Conservation (phyloP, 2,329 filamentous ascomycete genomes). For the Byssoonygena ceratinophila region DNA sequence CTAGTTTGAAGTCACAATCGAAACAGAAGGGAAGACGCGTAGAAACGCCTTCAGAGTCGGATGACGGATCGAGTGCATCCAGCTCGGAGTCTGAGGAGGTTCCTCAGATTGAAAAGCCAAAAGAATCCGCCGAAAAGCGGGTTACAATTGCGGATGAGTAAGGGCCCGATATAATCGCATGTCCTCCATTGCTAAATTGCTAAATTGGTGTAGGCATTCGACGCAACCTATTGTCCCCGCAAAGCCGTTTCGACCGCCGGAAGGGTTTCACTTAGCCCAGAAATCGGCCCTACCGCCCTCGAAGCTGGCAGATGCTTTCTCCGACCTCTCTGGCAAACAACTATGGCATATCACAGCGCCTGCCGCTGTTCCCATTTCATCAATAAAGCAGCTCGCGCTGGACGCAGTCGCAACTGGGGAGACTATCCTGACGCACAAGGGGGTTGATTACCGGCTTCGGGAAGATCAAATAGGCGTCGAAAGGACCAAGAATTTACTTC, state of each 20-base stretch:
- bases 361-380: conserved; percentile 34
- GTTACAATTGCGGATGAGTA: conserved; percentile 14
- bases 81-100: conserved; percentile 9
- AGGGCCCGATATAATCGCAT: neutral
- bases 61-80: neutral
- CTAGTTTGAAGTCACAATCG: conserved; percentile 17
- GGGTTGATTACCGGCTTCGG: conserved; percentile 34
- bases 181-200: neutral
- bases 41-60: neutral
- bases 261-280: conserved; percentile 34
- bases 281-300: conserved; percentile 25
- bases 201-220: neutral
- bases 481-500: conserved; percentile 27
- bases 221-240: conserved; percentile 11
- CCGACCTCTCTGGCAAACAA: conserved; percentile 36
- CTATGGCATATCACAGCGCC: conserved; percentile 42
- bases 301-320: conserved; percentile 27
- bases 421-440: conserved; percentile 34
- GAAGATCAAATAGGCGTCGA: conserved; percentile 25
- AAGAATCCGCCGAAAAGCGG: conserved; percentile 10
- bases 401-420: conserved; percentile 33
- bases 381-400: conserved; percentile 37
- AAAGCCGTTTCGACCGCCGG: conserved; percentile 34
- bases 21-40: neutral
- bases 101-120: neutral